Evolutionary conservation across 2,329 filamentous ascomycete species (phyloP), one percentile per base, ranked within the genome.

Genomic region (Talaromyces sp.): DNA sequence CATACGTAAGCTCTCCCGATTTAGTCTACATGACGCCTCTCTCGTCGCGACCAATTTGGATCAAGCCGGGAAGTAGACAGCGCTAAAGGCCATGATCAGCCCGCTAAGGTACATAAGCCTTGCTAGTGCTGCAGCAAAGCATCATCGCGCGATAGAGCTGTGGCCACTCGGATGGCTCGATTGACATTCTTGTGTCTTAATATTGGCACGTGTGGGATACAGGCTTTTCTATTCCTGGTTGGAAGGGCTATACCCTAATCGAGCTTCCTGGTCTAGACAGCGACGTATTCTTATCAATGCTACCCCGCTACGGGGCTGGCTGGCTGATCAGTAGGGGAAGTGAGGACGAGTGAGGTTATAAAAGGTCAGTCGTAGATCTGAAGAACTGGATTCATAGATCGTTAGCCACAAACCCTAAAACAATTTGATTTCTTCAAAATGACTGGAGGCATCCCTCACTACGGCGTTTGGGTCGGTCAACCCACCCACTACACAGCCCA

Each of bases 401-500:
- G 6, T 49, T 22, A 27, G 5, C 22, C 27, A 25, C 27, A 8
- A 39, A 19, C 31, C 1, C 17, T 15, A 19, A 39, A 39, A 13
- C 33, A 10, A 37, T 22, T 57, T 10, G 7, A 22, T 17, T 39
- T 11, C 7, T n/a, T 52, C 45, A 52, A 62, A 15, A 54, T 62
- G 60, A 17, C 58, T 17, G 37, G 49, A 35, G 8, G 60, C 7
- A 69, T 70, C 59, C 43, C 69, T 13, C 68, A 70, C 37, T 70
- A 70, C 47, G 69, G 69, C 43, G 69, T 70, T 56, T 70, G 69
- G 69, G 67, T 66, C 33, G 68, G 68, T 17, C 66, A 67, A 35
- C 69, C 68, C 11, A 70, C 66, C 19, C 60, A 50, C 66, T 70
- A 69, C 62, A 61, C 65, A 11, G 66, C 68, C 4, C 64, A 70